Evolutionary conservation across 78 protist genomes (phyloP).

Genomic region (Pigoraptor vietnamica): DNA sequence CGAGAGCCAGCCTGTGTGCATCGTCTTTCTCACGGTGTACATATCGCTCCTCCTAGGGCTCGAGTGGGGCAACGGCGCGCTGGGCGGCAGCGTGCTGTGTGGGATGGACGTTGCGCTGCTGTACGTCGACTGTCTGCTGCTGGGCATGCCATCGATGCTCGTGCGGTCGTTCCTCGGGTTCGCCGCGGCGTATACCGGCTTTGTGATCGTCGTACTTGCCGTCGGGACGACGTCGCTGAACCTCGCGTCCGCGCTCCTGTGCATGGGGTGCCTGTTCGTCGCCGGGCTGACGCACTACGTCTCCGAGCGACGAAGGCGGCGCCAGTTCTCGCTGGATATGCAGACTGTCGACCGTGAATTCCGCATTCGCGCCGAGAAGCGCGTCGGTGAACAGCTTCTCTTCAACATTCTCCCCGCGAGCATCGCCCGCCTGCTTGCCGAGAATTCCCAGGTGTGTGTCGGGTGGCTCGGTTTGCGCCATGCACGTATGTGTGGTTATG

Average conservation of each 20-base stretch:
- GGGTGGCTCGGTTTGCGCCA: not conserved
- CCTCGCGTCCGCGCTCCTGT: not conserved
- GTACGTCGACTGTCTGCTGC: not conserved
- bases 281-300: not conserved
- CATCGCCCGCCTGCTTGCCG: not conserved
- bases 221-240: not conserved
- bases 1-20: not conserved
- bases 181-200: not conserved
- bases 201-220: not conserved
- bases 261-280: not conserved
- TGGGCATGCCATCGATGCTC: not conserved
- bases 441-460: not conserved
- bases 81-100: not conserved
- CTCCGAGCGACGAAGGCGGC: not conserved
- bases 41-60: not conserved
- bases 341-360: not conserved
- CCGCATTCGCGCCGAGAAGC: not conserved
- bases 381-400: not conserved
- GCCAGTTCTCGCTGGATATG: not conserved
- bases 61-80: not conserved
- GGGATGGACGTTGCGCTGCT: not conserved
- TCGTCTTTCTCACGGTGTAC: not conserved
- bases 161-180: not conserved
- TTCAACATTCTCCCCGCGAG: not conserved
- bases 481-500: not conserved